phyloP scores from a whole-genome alignment of 768 basidiomycete species.

The Russula foetens region DNA sequence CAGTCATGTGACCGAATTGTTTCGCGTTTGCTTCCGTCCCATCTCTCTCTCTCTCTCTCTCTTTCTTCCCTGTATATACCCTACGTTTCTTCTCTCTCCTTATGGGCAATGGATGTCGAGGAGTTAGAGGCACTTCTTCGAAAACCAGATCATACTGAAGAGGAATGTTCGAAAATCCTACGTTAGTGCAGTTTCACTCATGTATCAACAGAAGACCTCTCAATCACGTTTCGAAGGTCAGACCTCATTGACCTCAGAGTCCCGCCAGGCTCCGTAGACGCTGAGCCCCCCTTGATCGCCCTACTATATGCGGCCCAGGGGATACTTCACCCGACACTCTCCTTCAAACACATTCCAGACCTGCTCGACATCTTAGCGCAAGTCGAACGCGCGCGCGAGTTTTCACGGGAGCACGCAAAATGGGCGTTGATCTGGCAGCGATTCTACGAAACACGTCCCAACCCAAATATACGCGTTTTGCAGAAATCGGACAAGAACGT shows the following conservation, averaged over 20 bases:
- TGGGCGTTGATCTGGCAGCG: constrained; percentile 14
- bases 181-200: neutral
- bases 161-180: constrained; percentile 3
- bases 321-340: constrained; percentile 8
- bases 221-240: constrained; percentile 1
- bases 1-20: too few species aligned
- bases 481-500: constrained; percentile 6
- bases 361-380: constrained; percentile 16
- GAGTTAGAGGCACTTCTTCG: constrained; percentile 6
- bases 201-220: neutral
- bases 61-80: too few species aligned
- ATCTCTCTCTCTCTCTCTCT: too few species aligned
- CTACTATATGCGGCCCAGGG: constrained; percentile 4
- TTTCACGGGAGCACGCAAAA: constrained; percentile 10
- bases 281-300: neutral
- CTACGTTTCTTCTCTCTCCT: neutral
- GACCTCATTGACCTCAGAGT: constrained; percentile 7
- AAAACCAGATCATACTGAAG: constrained; percentile 6
- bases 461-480: constrained; percentile 12
- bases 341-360: constrained; percentile 12
- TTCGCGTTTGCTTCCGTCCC: too few species aligned
- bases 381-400: constrained; percentile 14
- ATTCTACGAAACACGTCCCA: constrained; percentile 9
- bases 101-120: constrained; percentile 5
- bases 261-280: neutral